These are phyloP conservation scores for Geotrichum klebahnii DNA, from an alignment of 1,139 yeast genomes.

Conservation along the genomic window DNA sequence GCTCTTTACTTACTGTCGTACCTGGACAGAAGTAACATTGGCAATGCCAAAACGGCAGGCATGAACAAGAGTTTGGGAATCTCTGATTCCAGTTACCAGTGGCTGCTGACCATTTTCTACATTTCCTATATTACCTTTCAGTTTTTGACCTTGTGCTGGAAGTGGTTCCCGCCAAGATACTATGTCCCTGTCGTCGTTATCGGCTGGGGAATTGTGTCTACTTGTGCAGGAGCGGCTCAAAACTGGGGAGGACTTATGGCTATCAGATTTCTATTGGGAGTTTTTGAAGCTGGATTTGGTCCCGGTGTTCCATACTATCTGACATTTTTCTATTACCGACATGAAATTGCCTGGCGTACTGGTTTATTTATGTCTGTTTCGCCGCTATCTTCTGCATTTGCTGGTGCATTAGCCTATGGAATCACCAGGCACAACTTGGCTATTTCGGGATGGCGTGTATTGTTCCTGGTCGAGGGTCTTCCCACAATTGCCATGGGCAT, in stretches of 20 bases:
- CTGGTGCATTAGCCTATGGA: constrained; percentile 23
- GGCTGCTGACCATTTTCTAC: constrained; percentile 27
- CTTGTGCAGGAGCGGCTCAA: constrained; percentile 36
- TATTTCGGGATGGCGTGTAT: constrained; percentile 19
- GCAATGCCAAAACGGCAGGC: constrained; percentile 53
- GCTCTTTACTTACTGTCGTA: constrained; percentile 31
- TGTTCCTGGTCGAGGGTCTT: constrained; percentile 22
- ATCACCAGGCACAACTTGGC: constrained; percentile 15
- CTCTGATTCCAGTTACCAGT: constrained; percentile 41
- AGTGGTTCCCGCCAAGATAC: constrained; percentile 19
- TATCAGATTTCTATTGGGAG: constrained; percentile 54
- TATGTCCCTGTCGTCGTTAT: constrained; percentile 22
- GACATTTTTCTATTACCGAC: constrained; percentile 31
- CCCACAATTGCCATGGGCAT: constrained; percentile 20
- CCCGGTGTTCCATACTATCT: constrained; percentile 40
- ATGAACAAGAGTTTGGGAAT: constrained; percentile 47
- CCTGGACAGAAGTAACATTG: constrained; percentile 46
- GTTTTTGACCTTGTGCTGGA: constrained; percentile 24
- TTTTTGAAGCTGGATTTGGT: constrained; percentile 58
- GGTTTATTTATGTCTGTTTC: constrained; percentile 19
- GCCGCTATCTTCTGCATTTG: constrained; percentile 21
- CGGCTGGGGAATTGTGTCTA: constrained; percentile 21
- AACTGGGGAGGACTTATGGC: constrained; percentile 52
- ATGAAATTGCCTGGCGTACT: constrained; percentile 26
- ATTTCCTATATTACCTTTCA: constrained; percentile 34